Evolutionary conservation across 345 rosid species (phyloP), one percentile per base, ranked within the genome.

Genomic region (Rubroshorea leprosula): DNA sequence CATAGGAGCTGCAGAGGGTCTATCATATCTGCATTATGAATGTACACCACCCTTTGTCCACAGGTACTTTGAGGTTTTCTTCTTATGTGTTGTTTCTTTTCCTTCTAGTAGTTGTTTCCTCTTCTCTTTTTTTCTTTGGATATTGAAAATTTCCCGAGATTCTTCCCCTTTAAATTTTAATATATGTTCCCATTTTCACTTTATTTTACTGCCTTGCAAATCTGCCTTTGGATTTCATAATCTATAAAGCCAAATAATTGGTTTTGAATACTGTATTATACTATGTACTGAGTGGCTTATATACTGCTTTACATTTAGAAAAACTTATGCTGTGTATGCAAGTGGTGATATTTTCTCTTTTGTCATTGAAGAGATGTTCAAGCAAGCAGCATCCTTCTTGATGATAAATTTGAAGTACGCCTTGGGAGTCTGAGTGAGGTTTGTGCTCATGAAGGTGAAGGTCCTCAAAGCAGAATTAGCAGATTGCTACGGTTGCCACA

Each of bases 311-410:
- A 12, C 9, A 35, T 13, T 14, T 4, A 10, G 1, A 1, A 35
- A 31, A 0, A 15, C 55, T 38, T 55, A 38, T 18, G 38, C 21
- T 1, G 58, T 29, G 9, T 10, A 29, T 35, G 19, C 51, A 44
- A 54, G 59, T 25, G 29, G 14, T 76, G 69, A 85, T 71, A 23
- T 61, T 52, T 21, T 46, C 51, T 67, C 65, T 61, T 72, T n/a
- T 27, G 57, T 67, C 31, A 21, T 60, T 68, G 68, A 63, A 94
- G 99, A 69, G 99, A 94, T 83, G 83, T 94, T 69, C 99, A 94
- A 85, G 97, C 99, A 55, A 94, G 97, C 72, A 94, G 99, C 63
- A 90, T 94, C 62, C 89, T 94, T 63, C 99, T 94, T 45, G 99
- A 94, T 74, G 99, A 94, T 63, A 94, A 90, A 75, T 94, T 77